Evolutionary conservation across 257 asterid genomes (phyloP), one percentile per base, ranked within the genome.

Genomic region (Phtheirospermum japonicum): DNA sequence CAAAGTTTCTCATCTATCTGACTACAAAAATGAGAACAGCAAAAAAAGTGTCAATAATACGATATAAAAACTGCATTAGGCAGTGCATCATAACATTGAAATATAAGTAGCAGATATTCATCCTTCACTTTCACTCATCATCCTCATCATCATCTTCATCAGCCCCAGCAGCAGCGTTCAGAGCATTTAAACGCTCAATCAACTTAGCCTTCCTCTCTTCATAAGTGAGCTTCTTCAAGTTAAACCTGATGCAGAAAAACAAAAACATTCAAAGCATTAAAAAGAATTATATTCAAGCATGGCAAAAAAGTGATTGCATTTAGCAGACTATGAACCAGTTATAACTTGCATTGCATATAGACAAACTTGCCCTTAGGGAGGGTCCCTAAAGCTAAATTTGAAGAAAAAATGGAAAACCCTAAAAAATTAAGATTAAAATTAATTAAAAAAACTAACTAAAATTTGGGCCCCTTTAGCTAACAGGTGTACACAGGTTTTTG

Each of bases 131-230:
- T 69, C 76, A 71, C 58, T 75, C 79, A 8, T 71, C 69, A 51
- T 74, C 79, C 0, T 43, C 76, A 51, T 74, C 79, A 2, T 43
- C 76, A 1, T 68, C 80, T 6, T 71, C 79, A n/a, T 66, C 73
- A 26, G 12, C 72, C 0, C 68, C 73, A 51, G 65, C 79, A 6
- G 80, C 84, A 17, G 73, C 34, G 57, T 75, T 79, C 18, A 75
- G 76, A 31, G 77, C 77, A 59, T 78, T 75, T 33, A 79, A 49
- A 33, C 78, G 66, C 34, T 78, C 74, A 0, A 78, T 75, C 76
- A 78, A 63, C 48, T 75, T 79, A 11, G 62, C 67, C 68, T 71
- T 78, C 71, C 80, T 78, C 74, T 75, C 76, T 60, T 78, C 76
- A 6, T 72, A 72, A 0, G 84, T 79, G 14, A 75, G 76, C 76